Percentiles rank a stretch among this genome's conserved stretches.
phyloP scores from a whole-genome alignment of 2,329 filamentous ascomycete genomes.

The Xylaria sp. region DNA sequence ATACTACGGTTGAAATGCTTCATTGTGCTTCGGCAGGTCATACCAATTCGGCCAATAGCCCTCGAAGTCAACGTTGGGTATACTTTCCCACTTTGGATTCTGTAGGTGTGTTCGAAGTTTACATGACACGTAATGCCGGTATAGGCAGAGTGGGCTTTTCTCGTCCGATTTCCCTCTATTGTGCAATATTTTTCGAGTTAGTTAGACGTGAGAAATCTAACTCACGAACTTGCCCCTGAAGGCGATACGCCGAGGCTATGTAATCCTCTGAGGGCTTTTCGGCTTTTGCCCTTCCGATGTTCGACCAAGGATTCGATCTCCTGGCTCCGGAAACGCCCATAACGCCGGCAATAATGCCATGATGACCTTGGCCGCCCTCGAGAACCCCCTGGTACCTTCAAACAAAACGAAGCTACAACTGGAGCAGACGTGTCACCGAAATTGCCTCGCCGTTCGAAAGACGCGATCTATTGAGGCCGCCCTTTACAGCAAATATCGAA shows the following conservation, averaged over 20 bases:
- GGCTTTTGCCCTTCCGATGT: background rate
- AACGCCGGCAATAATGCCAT: background rate
- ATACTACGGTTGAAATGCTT: background rate
- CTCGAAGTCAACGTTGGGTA: background rate
- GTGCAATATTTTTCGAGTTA: background rate
- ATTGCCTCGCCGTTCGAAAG: background rate
- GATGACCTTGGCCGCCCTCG: background rate
- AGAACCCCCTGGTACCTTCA: background rate
- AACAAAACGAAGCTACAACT: background rate
- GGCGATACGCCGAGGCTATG: background rate
- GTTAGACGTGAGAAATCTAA: background rate
- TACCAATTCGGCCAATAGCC: background rate
- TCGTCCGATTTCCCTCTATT: background rate
- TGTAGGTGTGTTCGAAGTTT: background rate
- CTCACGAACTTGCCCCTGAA: background rate
- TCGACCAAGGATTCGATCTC: background rate
- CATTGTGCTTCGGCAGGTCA: background rate
- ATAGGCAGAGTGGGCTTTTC: background rate
- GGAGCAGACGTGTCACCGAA: background rate
- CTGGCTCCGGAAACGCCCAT: background rate
- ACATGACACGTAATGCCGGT: background rate
- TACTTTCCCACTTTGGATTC: background rate
- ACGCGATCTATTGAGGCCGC: background rate
- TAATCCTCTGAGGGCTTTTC: background rate
- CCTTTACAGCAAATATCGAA: background rate